Evolutionary conservation across 495 filamentous ascomycete species (phyloP), one percentile per base, ranked within the genome.

Genomic region (Lasiosphaeriaceae sp.): DNA sequence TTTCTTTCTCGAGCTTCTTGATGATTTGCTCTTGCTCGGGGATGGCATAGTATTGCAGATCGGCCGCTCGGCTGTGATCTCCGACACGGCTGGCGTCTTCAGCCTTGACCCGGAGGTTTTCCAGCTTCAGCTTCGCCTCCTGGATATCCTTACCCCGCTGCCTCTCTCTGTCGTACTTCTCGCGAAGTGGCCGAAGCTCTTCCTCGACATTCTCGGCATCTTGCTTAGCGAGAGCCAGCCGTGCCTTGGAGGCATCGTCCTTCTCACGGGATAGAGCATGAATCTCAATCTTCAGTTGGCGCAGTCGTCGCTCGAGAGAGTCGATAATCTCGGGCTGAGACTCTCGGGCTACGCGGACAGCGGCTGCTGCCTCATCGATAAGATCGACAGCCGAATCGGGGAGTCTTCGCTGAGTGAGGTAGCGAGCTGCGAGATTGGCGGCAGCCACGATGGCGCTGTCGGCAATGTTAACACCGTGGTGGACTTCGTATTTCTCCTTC

Each of bases 341-440:
- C 72, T 98, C 94, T 26, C 94, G 86, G 2, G 91, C 90, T 9
- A 97, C 95, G 50, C 92, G 80, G 54, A 97, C 94, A 14, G 94
- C 93, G 11, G 94, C 91, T 0, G 94, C 94, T 23, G 94, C 94
- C 71, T 98, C 94, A 65, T 98, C 94, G 57, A 98, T 87, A 19
- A 98, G 77, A 69, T 98, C 94, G 43, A 98, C 92, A 8, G 94
- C 95, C 2, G 94, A 97, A 69, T 98, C 94, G 5, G 94, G 94
- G 39, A 98, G 84, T 66, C 94, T 85, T 52, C 94, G 84, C 29
- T 85, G 84, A 2, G 94, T 97, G 31, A 98, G 82, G 59, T 97
- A 98, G 17, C 94, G 86, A 29, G 91, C 86, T 24, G 94, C 94
- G 16, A 97, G 84, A 19, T 81, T 93, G 12, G 94, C 92, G 11